A percentile compares a stretch with the other conserved stretches of the same genome.
Evolutionary conservation across 495 filamentous ascomycete genomes (phyloP).

Genomic region (Neurospora tetrasperma): DNA sequence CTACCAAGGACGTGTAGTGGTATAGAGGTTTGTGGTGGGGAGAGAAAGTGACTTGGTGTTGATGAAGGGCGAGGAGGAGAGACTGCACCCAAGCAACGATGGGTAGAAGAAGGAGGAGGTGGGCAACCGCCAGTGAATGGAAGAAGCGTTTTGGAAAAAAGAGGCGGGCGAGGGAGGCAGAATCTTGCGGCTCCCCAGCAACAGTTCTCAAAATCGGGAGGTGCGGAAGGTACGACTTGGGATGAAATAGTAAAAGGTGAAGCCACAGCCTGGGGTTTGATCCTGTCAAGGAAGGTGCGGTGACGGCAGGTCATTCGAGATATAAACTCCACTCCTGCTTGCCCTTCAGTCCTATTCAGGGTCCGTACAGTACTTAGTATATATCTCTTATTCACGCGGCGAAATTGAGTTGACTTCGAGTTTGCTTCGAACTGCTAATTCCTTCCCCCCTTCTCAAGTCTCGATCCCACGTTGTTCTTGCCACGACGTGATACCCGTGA

Average conservation of each 20-base stretch:
- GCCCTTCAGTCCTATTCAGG: neutral
- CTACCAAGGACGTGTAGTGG: neutral
- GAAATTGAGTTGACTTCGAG: neutral
- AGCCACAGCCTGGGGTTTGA: neutral
- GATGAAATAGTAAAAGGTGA: neutral
- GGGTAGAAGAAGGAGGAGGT: neutral
- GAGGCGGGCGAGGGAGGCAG: neutral
- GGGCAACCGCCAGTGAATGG: neutral
- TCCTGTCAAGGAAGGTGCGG: neutral
- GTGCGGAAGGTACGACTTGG: neutral
- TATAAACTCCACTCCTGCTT: neutral
- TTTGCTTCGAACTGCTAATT: neutral
- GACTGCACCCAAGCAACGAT: neutral
- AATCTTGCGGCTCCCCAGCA: neutral
- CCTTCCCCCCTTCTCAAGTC: neutral
- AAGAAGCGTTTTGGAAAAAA: neutral
- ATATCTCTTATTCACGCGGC: neutral
- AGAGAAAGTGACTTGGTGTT: neutral
- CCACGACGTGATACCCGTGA: neutral
- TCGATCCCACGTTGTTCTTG: neutral
- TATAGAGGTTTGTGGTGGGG: neutral
- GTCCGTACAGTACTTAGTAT: neutral
- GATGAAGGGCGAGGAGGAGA: neutral
- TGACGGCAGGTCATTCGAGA: neutral
- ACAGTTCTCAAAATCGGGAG: neutral